Evolutionary conservation across 2,329 filamentous ascomycete species (phyloP).

Genomic region (Fusarium avenaceum): DNA sequence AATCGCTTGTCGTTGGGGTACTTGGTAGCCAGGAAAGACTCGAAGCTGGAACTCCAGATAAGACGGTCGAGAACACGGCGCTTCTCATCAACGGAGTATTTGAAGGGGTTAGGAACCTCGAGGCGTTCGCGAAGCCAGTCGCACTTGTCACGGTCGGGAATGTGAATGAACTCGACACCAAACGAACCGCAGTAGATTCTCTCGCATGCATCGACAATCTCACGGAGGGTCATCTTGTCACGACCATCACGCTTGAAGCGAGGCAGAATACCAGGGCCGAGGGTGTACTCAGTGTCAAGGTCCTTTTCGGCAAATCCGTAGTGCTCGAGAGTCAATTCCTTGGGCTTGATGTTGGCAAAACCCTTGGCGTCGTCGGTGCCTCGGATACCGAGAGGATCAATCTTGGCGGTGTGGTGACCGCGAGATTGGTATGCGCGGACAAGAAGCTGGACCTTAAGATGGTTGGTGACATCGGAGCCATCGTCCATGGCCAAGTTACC

Average conservation of each 20-base stretch:
- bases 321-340: slow-evolving; percentile 92
- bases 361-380: slow-evolving; percentile 71
- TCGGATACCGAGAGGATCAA: slow-evolving; percentile 94
- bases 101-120: slow-evolving; percentile 94
- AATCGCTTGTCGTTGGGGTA: slow-evolving; percentile 99
- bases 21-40: slow-evolving; percentile 94
- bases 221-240: slow-evolving; percentile 95
- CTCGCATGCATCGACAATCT: slow-evolving; percentile 94
- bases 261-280: slow-evolving; percentile 95
- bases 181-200: slow-evolving; percentile 98
- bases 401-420: slow-evolving; percentile 97
- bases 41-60: slow-evolving; percentile 99
- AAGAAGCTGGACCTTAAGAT: slow-evolving; percentile 97
- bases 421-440: slow-evolving; percentile 98
- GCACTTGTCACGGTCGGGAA: slow-evolving; percentile 96
- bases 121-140: slow-evolving; percentile 97
- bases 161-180: slow-evolving; percentile 98
- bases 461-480: slow-evolving; percentile 89
- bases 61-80: slow-evolving; percentile 95
- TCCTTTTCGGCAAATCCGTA: slow-evolving; percentile 97
- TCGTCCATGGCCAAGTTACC: slow-evolving; percentile 76
- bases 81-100: slow-evolving; percentile 98
- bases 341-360: slow-evolving; percentile 88
- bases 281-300: slow-evolving; percentile 88
- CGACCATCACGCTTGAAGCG: slow-evolving; percentile 89